These are phyloP conservation scores for Serendipita vermifera DNA, from an alignment of 768 basidiomycete genomes.

Conservation along the genomic window DNA sequence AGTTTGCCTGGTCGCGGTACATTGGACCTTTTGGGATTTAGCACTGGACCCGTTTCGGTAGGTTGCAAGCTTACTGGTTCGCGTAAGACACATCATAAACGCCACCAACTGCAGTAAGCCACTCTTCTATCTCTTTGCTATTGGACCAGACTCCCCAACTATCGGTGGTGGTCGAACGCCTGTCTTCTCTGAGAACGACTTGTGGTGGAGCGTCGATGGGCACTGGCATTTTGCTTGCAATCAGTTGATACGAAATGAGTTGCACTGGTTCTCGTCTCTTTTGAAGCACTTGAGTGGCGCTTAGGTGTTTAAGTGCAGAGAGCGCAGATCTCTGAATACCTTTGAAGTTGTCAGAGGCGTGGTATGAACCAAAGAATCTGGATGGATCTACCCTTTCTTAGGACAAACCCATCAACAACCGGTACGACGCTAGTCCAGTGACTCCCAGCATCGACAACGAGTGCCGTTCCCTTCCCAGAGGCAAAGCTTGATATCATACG, in stretches of 20 bases:
- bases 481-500: conserved; percentile 54
- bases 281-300: conserved; percentile 55
- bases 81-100: conserved; percentile 83
- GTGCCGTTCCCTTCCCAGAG: conserved; percentile 91
- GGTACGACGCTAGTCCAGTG: conserved; percentile 84
- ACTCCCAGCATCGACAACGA: conserved; percentile 90
- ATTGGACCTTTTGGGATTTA: too few relatives aligned
- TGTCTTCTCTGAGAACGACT: conserved; percentile 63
- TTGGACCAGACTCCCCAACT: conserved; percentile 78
- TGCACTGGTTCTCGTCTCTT: conserved; percentile 46
- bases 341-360: conserved; percentile 22
- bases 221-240: conserved; percentile 77
- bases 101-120: conserved; percentile 79
- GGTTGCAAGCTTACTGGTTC: conserved; percentile 57
- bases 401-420: conserved; percentile 93
- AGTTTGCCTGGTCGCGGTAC: conserved; percentile 43
- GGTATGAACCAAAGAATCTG: neutral
- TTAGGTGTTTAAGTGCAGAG: conserved; percentile 67
- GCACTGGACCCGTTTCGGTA: too few relatives aligned
- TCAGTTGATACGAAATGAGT: conserved; percentile 75
- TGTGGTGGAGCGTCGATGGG: conserved; percentile 52
- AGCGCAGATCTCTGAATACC: conserved; percentile 67
- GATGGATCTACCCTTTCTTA: conserved; percentile 58
- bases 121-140: conserved; percentile 75
- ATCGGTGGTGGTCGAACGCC: conserved; percentile 55